Evolutionary conservation across 2,329 filamentous ascomycete genomes (phyloP).

Genomic region (Diatrype stigma): DNA sequence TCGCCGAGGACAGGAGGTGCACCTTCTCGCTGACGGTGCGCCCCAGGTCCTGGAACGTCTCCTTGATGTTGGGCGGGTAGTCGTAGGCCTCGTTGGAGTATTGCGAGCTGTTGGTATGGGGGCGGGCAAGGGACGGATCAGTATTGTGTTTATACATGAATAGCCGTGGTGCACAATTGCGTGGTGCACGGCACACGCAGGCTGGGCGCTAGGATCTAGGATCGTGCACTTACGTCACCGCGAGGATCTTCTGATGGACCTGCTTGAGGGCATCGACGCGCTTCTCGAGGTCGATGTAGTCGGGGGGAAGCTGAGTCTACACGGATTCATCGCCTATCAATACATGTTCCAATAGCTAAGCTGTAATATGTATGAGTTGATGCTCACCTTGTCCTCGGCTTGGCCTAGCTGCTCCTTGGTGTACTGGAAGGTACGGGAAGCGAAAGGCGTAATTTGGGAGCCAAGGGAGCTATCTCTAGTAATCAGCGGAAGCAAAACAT

Average conservation of each 20-base stretch:
- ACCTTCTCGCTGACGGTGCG: slow-evolving; percentile 97
- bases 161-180: no score
- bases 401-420: slow-evolving; percentile 97
- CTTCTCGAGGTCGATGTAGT: slow-evolving; percentile 98
- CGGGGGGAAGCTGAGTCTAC: slow-evolving; percentile 90
- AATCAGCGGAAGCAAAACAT: slow-evolving; percentile 8
- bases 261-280: slow-evolving; percentile 95
- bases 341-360: background rate
- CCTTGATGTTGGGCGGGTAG: slow-evolving; percentile 96
- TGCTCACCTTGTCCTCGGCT: slow-evolving; percentile 79
- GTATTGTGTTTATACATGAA: no score
- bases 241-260: slow-evolving; percentile 94
- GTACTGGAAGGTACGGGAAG: slow-evolving; percentile 91
- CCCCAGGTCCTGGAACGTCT: slow-evolving; percentile 94
- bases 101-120: slow-evolving; percentile 61
- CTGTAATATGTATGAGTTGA: slow-evolving; percentile 3
- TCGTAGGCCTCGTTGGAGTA: slow-evolving; percentile 87
- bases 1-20: slow-evolving; percentile 78
- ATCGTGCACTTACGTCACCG: slow-evolving; percentile 73
- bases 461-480: slow-evolving; percentile 52
- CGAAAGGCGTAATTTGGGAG: slow-evolving; percentile 85
- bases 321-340: slow-evolving; percentile 6
- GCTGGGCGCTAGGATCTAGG: background rate
- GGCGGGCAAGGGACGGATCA: no score
- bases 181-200: no score